Evolutionary conservation across 192 early-diverging fungal species (phyloP).

Genomic region (Allomyces javanicus): DNA sequence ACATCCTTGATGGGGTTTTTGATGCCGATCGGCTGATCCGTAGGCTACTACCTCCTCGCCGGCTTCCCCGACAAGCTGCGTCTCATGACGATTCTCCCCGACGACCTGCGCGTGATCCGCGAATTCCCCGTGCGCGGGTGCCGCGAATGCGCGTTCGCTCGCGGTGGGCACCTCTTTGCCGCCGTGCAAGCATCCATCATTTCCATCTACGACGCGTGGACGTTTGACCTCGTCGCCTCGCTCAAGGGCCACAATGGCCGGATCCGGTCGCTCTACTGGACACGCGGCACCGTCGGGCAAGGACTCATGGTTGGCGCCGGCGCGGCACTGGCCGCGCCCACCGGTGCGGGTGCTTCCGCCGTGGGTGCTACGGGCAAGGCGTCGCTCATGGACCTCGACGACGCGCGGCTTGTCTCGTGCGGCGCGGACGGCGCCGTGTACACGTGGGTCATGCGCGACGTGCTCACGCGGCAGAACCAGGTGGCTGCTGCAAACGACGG

Average conservation of each 20-base stretch:
- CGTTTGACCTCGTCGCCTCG: slow-evolving; percentile 26
- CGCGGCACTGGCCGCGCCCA: neutral
- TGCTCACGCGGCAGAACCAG: neutral
- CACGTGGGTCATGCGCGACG: slow-evolving; percentile 20
- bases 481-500: neutral
- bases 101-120: slow-evolving; percentile 26
- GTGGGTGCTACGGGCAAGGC: neutral
- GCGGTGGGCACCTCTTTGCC: slow-evolving; percentile 34
- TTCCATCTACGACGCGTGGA: slow-evolving; percentile 29
- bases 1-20: neutral
- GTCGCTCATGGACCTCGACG: slow-evolving; percentile 10
- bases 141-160: slow-evolving; percentile 31
- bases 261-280: slow-evolving; percentile 25
- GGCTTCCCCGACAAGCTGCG: slow-evolving; percentile 37
- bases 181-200: slow-evolving; percentile 30
- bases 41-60: slow-evolving; percentile 19
- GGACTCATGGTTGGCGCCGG: too few relatives aligned
- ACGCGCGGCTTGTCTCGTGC: slow-evolving; percentile 22
- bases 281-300: slow-evolving; percentile 4
- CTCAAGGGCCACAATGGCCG: slow-evolving; percentile 39
- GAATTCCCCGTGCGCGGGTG: slow-evolving; percentile 33
- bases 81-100: slow-evolving; percentile 32
- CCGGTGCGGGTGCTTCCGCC: neutral
- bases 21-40: too few relatives aligned
- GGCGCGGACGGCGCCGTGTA: slow-evolving; percentile 40